These are phyloP conservation scores for Amanita rubescens DNA, from an alignment of 768 basidiomycete genomes.

Conservation along the genomic window DNA sequence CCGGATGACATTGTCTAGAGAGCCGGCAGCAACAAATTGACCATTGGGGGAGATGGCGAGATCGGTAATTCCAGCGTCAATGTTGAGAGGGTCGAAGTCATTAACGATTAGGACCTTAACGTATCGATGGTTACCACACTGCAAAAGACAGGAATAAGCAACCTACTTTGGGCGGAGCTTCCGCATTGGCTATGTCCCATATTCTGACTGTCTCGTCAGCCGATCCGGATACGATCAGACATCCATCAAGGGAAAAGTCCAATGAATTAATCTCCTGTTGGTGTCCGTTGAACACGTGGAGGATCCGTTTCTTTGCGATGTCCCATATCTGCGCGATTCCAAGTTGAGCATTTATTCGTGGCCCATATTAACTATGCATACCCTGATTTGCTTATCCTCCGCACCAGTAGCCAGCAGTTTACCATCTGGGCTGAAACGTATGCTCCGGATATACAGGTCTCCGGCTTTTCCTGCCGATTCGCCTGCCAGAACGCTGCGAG, in stretches of 20 bases:
- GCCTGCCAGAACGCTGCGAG: conserved; percentile 22
- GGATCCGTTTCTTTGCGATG: conserved; percentile 71
- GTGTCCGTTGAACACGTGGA: conserved; percentile 80
- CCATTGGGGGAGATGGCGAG: too few relatives aligned
- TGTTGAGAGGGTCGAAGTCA: conserved; percentile 40
- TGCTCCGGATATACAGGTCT: conserved; percentile 48
- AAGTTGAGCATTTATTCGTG: conserved; percentile 11
- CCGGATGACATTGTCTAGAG: too few relatives aligned
- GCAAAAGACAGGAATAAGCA: neutral
- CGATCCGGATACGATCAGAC: too few relatives aligned
- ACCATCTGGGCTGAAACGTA: conserved; percentile 85
- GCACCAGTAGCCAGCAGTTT: conserved; percentile 86
- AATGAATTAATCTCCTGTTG: conserved; percentile 92
- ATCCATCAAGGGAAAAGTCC: conserved; percentile 81
- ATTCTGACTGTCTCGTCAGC: conserved; percentile 42
- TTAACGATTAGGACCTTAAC: conserved; percentile 40
- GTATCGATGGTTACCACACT: neutral
- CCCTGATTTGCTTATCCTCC: conserved; percentile 84
- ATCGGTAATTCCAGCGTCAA: conserved; percentile 63
- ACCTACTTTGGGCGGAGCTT: conserved; percentile 1
- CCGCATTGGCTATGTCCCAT: conserved; percentile 34
- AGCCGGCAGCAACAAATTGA: too few relatives aligned
- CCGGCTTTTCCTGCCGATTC: conserved; percentile 19
- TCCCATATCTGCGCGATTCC: conserved; percentile 72
- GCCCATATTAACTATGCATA: conserved; percentile 28